Conservation (phyloP, 805 yeast species). For the Spathaspora sp. region DNA sequence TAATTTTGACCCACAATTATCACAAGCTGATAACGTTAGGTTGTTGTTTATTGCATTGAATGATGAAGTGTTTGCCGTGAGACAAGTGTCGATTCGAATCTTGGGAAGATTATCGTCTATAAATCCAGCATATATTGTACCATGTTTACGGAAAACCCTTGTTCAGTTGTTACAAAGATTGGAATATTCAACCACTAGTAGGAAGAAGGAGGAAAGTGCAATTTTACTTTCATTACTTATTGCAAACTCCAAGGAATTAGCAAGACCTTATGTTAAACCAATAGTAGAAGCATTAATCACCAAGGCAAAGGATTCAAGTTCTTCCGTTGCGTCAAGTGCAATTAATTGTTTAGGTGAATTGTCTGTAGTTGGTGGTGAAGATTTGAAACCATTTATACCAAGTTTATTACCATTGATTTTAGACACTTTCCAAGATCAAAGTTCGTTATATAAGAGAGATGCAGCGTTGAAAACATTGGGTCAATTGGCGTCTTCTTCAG, state of each 20-base stretch:
- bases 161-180: constrained; percentile 82
- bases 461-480: constrained; percentile 88
- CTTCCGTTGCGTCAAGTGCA: constrained; percentile 84
- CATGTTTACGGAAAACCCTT: constrained; percentile 81
- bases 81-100: constrained; percentile 71
- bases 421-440: constrained; percentile 88
- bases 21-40: constrained; percentile 89
- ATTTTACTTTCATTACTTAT: constrained; percentile 69
- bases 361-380: constrained; percentile 84
- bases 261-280: constrained; percentile 87
- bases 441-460: constrained; percentile 81
- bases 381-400: constrained; percentile 65
- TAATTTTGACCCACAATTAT: constrained; percentile 83
- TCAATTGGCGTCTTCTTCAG: constrained; percentile 84
- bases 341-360: constrained; percentile 86
- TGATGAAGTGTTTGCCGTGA: constrained; percentile 82
- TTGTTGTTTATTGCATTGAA: constrained; percentile 83
- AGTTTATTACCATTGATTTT: constrained; percentile 83
- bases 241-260: constrained; percentile 72
- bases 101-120: constrained; percentile 81
- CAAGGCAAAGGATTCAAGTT: constrained; percentile 64
- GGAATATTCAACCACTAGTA: constrained; percentile 72
- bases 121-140: constrained; percentile 95
- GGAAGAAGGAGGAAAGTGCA: constrained; percentile 85
- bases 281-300: constrained; percentile 83